A percentile compares a stretch with the other conserved stretches of the same genome.
These are phyloP conservation scores for Kodamaea fukazawae DNA, from an alignment of 805 yeast genomes.

Conservation along the genomic window DNA sequence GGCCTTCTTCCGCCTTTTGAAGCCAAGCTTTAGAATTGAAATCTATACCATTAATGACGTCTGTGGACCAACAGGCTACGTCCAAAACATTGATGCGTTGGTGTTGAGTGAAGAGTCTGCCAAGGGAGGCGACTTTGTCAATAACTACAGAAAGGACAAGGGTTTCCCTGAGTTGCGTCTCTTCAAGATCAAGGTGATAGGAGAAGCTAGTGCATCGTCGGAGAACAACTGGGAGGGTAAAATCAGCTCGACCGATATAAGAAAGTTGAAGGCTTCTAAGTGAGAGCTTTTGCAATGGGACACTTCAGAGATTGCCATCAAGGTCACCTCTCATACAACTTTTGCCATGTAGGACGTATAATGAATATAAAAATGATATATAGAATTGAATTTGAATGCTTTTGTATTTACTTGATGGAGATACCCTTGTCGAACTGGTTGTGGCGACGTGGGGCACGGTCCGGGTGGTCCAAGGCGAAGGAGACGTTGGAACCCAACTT, in stretches of 20 bases:
- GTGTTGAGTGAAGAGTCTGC: constrained; percentile 79
- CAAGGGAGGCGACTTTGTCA: constrained; percentile 71
- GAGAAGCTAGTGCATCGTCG: constrained; percentile 45
- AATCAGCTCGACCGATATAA: constrained; percentile 78
- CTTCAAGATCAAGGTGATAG: constrained; percentile 51
- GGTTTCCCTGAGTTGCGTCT: constrained; percentile 49
- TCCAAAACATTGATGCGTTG: constrained; percentile 71
- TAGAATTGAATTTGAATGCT: background rate
- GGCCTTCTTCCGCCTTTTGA: constrained; percentile 32
- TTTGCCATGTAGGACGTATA: no score
- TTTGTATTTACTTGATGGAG: constrained; percentile 30
- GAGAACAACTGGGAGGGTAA: constrained; percentile 60
- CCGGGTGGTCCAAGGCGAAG: constrained; percentile 86
- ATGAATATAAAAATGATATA: background rate
- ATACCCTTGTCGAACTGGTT: constrained; percentile 42
- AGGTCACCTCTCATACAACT: no score
- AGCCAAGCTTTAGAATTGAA: constrained; percentile 38
- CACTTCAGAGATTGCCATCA: no score
- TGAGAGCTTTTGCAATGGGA: no score
- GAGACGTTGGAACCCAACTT: constrained; percentile 42
- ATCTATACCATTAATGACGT: constrained; percentile 72
- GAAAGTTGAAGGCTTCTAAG: constrained; percentile 34
- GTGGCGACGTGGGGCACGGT: constrained; percentile 54
- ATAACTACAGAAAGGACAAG: constrained; percentile 56
- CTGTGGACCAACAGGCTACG: constrained; percentile 89